Base-by-base conservation (phyloP, 345 rosid genomes). In the Geranium brycei region DNA sequence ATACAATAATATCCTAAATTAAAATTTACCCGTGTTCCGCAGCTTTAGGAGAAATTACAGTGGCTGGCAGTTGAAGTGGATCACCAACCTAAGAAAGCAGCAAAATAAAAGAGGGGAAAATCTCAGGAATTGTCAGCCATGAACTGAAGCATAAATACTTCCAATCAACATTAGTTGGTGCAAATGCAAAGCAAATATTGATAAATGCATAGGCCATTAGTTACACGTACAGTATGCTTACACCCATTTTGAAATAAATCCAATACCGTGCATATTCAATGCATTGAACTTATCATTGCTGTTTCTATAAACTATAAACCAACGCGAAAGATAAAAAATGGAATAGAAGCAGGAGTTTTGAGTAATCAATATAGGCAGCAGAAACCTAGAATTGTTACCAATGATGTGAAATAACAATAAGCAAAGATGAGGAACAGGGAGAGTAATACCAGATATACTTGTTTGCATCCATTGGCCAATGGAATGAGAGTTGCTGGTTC, bases 401-500 rank as follows among this genome's bases (percentile, higher is more conserved):
- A 31, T 18, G 60, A 18, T 53, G 14, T 38, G 16, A 51, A 60
- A 2, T 19, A 57, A 1, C 10, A 56, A 16, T 7, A n/a, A 57
- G 18, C 51, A 17, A 61, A 62, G 41, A 35, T 35, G 41, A 35
- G 41, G 41, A 18, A 59, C 10, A 59, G n/a, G 51, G 17, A 23
- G 55, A 62, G 31, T 40, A 64, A 62, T 66, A 92, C 99, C 97
- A 93, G 83, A 84, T 85, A 90, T 19, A 90, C 99, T 85, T 93
- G 99, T 75, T 88, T 93, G 87, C 99, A 93, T 69, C 96, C 95
- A 73, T 75, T 86, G 64, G 90, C 77, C 79, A 93, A 69, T 64
- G 99, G 99, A 69, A 90, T 88, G 32, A 93, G 99, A 73, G 96
- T 88, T 60, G 99, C 97, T 17, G 99, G 87, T 82, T 93, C 99